Evolutionary conservation across 1,284 basidiomycete species (phyloP).

Genomic region (Bjerkandera adusta): DNA sequence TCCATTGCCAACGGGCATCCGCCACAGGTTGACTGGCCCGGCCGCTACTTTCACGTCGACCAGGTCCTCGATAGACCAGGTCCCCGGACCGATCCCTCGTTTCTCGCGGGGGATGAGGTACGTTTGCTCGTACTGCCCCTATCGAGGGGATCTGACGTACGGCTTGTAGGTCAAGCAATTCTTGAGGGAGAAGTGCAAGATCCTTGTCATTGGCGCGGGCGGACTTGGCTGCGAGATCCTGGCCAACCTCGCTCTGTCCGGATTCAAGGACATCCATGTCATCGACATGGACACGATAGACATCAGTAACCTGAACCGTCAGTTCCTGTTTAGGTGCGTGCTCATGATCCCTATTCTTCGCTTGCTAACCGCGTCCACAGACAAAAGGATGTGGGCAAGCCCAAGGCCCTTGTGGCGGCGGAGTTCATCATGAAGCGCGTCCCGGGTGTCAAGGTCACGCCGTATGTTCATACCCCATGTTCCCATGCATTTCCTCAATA

Average conservation of each 20-base stretch:
- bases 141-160: conserved; percentile 13
- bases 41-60: conserved; percentile 76
- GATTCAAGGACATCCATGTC: conserved; percentile 97
- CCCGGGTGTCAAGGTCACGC: conserved; percentile 90
- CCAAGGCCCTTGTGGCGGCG: conserved; percentile 93
- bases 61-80: conserved; percentile 81
- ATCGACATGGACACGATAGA: conserved; percentile 99
- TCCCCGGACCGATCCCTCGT: conserved; percentile 75
- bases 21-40: conserved; percentile 58
- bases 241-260: conserved; percentile 89
- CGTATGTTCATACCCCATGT: conserved; percentile 51
- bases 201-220: conserved; percentile 96
- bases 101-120: conserved; percentile 73
- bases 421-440: conserved; percentile 96
- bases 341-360: not conserved
- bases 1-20: conserved; percentile 27
- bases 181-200: conserved; percentile 81
- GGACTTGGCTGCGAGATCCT: conserved; percentile 95
- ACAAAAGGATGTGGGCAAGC: conserved; percentile 87
- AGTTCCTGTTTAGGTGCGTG: conserved; percentile 92
- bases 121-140: conserved; percentile 25
- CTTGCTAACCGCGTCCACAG: conserved; percentile 37
- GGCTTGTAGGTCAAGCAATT: conserved; percentile 78
- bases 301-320: conserved; percentile 97
- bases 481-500: conserved; percentile 1